Percentiles rank a stretch among this genome's conserved stretches.
phyloP scores from a whole-genome alignment of 1,139 yeast species.

The Geotrichum restrictum region DNA sequence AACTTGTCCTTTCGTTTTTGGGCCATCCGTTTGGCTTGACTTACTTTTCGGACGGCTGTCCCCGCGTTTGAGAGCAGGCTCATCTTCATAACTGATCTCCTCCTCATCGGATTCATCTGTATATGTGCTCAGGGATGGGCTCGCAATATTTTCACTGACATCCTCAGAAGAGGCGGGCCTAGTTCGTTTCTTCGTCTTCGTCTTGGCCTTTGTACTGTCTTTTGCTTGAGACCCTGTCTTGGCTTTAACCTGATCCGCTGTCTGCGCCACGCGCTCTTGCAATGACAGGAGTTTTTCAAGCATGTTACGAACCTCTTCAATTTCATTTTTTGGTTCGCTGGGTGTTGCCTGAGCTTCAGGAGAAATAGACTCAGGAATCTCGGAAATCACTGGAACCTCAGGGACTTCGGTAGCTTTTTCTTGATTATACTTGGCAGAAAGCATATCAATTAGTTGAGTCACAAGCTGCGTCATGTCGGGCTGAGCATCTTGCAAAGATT shows the following conservation, averaged over 20 bases:
- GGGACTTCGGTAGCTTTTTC: too few relatives aligned
- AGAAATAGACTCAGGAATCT: too few relatives aligned
- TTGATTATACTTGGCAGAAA: conserved; percentile 5
- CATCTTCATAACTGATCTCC: conserved; percentile 1
- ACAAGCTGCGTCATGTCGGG: conserved; percentile 2
- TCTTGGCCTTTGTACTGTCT: neutral
- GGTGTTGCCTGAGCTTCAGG: too few relatives aligned
- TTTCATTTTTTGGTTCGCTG: conserved; percentile 1
- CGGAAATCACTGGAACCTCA: neutral
- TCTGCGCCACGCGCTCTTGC: neutral
- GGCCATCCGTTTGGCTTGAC: neutral
- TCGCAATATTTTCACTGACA: neutral
- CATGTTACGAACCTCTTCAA: conserved; percentile 10
- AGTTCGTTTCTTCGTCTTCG: neutral
- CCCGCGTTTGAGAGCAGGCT: neutral
- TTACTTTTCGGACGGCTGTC: neutral
- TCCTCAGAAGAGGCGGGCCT: neutral
- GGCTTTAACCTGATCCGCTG: neutral
- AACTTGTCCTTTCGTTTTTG: neutral
- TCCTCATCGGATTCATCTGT: neutral
- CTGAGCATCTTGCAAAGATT: too few relatives aligned
- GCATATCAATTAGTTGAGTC: conserved; percentile 5
- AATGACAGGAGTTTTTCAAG: conserved; percentile 12
- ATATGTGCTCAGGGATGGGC: too few relatives aligned
- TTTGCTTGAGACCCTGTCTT: neutral